phyloP scores from a whole-genome alignment of 345 rosid species.

The Rubroshorea leprosula region DNA sequence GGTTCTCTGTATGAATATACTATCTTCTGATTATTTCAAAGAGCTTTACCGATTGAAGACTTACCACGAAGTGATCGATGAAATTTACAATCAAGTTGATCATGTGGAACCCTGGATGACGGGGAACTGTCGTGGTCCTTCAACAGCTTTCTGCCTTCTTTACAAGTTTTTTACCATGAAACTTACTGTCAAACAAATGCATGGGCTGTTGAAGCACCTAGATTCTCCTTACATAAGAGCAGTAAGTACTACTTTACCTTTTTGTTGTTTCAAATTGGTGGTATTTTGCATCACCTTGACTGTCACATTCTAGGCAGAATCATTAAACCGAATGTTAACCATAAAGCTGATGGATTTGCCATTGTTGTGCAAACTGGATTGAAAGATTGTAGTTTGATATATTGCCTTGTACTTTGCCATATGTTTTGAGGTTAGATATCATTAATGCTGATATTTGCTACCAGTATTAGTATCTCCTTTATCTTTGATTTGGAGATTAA shows the following conservation, averaged over 20 bases:
- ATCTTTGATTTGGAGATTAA: too few relatives aligned
- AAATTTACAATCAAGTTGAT: conserved; percentile 95
- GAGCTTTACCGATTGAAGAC: conserved; percentile 95
- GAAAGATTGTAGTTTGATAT: too few relatives aligned
- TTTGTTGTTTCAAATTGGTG: conserved; percentile 1
- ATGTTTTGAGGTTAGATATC: too few relatives aligned
- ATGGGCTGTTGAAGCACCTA: conserved; percentile 77
- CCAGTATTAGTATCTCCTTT: too few relatives aligned
- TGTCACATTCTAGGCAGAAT: too few relatives aligned
- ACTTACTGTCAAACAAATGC: conserved; percentile 96
- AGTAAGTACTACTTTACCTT: conserved; percentile 36
- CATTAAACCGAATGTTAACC: too few relatives aligned
- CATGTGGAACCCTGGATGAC: conserved; percentile 99
- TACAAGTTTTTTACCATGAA: conserved; percentile 99
- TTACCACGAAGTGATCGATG: conserved; percentile 92
- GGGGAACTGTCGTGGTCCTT: conserved; percentile 97
- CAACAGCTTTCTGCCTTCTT: conserved; percentile 87
- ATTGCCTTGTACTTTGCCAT: too few relatives aligned
- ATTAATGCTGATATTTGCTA: too few relatives aligned
- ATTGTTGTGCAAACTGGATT: too few relatives aligned
- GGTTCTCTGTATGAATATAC: conserved; percentile 97
- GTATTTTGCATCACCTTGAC: not conserved
- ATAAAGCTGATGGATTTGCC: not conserved
- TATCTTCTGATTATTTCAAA: conserved; percentile 97
- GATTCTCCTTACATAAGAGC: conserved; percentile 98